Evolutionary conservation across 306 rosid genomes (phyloP), one percentile per base, ranked within the genome.

Genomic region (Arachis hypogaea): DNA sequence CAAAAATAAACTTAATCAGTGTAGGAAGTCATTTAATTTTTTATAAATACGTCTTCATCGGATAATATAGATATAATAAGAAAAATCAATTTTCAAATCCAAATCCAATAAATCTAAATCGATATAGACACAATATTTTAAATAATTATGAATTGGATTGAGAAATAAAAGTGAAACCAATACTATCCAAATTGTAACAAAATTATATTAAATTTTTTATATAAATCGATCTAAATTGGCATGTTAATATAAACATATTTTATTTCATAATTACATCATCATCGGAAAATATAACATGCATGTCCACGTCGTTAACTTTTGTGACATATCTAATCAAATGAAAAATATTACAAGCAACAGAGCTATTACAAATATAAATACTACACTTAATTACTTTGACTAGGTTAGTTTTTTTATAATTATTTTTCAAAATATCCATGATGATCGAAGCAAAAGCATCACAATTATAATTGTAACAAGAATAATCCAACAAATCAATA

Each of bases 271-370:
- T 43, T 46, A 46, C 38, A 33, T 8, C 40, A 43, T n/a, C 50
- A 50, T 18, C 62, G 10, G 11, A 38, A 47, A 38, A 36, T 28
- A 73, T 73, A 61, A 62, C 69, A 60, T 62, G 69, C 77, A 73
- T 6, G 69, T 60, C 41, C 60, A 38, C 12, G 1, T 49, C 69
- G 29, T 73, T 6, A 49, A 62, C 69, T 61, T 73, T 61, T 49
- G 2, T 6, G 52, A 6, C 38, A 49, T 50, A 6, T 40, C 11
- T 33, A 61, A 36, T 22, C 61, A 62, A 73, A 6, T 73, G 49
- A 3, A 47, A 46, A 33, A 59, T 14, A 72, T 10, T 47, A 38
- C n/a, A 61, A 47, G 22, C 50, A 62, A 61, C 49, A 73, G 22
- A 36, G 4, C 40, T 61, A 73, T 46, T 60, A 1, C 50, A 22